These are phyloP conservation scores for Vaccinium vitisidaea DNA, from an alignment of 148 eudicot genomes.

Conservation along the genomic window DNA sequence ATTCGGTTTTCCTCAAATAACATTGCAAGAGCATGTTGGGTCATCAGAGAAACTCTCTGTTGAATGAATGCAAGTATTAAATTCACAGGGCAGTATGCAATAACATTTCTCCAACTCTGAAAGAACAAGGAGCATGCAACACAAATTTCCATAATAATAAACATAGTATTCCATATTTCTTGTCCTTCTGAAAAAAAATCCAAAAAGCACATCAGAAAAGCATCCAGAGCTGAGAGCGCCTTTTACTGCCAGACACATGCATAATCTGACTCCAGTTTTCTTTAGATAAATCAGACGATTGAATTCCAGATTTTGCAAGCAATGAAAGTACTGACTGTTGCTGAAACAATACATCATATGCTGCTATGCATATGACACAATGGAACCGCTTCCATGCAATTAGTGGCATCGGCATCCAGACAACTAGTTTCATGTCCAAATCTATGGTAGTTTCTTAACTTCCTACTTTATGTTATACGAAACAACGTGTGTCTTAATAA, in stretches of 20 bases:
- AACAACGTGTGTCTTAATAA: neutral
- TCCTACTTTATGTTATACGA: neutral
- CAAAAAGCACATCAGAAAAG: neutral
- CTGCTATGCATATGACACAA: neutral
- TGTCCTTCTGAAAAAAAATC: neutral
- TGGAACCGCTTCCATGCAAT: neutral
- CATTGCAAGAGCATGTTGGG: neutral
- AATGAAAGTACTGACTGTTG: neutral
- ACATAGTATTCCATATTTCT: neutral
- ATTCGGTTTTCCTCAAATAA: no score
- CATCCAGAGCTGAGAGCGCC: neutral
- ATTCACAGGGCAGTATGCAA: neutral
- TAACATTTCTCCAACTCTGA: neutral
- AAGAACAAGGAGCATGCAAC: neutral
- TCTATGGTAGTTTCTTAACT: neutral
- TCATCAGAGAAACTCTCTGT: neutral
- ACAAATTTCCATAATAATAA: neutral
- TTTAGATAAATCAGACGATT: neutral
- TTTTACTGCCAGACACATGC: neutral
- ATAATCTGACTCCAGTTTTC: neutral
- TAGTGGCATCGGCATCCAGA: conserved; percentile 5
- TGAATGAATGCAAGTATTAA: neutral
- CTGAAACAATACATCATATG: neutral
- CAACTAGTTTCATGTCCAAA: neutral
- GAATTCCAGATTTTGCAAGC: neutral